Evolutionary conservation across 2,329 filamentous ascomycete genomes (phyloP).

Genomic region (Myriosclerotinia scirpicola): DNA sequence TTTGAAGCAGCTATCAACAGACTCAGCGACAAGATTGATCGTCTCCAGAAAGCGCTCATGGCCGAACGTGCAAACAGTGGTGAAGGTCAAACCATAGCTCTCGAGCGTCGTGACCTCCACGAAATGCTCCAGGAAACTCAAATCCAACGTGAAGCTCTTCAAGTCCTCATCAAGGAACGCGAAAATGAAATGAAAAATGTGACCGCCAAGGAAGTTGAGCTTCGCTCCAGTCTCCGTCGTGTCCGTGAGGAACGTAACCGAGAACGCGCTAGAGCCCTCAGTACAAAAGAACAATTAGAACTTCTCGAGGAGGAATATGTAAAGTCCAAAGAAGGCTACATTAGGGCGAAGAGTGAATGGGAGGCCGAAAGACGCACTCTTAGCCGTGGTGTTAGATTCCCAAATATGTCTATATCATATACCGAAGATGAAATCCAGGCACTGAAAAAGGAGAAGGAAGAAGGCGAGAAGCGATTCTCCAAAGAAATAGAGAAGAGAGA

Average conservation of each 20-base stretch:
- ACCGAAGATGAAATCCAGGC: slow-evolving; percentile 45
- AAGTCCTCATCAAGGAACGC: slow-evolving; percentile 68
- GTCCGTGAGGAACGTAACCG: slow-evolving; percentile 64
- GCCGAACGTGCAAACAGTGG: slow-evolving; percentile 53
- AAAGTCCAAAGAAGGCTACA: slow-evolving; percentile 28
- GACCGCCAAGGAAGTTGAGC: slow-evolving; percentile 55
- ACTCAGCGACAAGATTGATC: slow-evolving; percentile 51
- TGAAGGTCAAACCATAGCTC: slow-evolving; percentile 58
- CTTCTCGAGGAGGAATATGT: slow-evolving; percentile 44
- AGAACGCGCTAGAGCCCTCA: slow-evolving; percentile 31
- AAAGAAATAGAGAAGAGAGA: slow-evolving; percentile 47
- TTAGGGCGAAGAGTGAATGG: slow-evolving; percentile 45
- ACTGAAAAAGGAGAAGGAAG: slow-evolving; percentile 41
- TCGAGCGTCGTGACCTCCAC: slow-evolving; percentile 61
- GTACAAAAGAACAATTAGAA: slow-evolving; percentile 33
- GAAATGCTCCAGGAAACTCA: slow-evolving; percentile 61
- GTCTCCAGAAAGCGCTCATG: slow-evolving; percentile 51
- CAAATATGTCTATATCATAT: slow-evolving; percentile 42
- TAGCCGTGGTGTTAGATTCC: slow-evolving; percentile 43
- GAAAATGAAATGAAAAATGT: slow-evolving; percentile 63
- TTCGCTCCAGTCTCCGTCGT: slow-evolving; percentile 67
- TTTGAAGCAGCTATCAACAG: slow-evolving; percentile 48
- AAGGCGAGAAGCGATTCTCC: slow-evolving; percentile 52
- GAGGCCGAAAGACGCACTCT: slow-evolving; percentile 48
- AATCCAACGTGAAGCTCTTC: slow-evolving; percentile 66